Evolutionary conservation across 169 alveolate genomes (phyloP).

Genomic region (Ichthyophthirius multifiliis): DNA sequence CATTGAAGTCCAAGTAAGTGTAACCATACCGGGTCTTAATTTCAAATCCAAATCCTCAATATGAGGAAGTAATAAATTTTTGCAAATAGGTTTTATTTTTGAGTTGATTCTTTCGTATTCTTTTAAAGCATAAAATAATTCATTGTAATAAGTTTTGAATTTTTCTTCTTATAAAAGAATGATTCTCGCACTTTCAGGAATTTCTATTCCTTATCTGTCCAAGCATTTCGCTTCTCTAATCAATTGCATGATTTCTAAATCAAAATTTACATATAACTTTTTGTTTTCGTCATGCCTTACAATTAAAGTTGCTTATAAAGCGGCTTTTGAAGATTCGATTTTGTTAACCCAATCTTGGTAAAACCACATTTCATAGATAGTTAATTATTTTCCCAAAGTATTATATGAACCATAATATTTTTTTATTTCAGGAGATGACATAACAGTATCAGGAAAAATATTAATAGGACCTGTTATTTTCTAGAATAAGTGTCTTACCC

Average conservation of each 20-base stretch:
- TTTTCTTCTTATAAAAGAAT: conserved; percentile 92
- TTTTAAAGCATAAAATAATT: conserved; percentile 84
- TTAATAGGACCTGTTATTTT: conserved; percentile 91
- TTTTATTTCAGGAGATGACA: conserved; percentile 72
- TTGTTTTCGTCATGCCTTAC: conserved; percentile 89
- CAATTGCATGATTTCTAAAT: conserved; percentile 88
- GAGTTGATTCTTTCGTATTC: conserved; percentile 93
- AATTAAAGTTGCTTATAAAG: conserved; percentile 89
- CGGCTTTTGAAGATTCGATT: conserved; percentile 90
- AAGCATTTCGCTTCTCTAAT: conserved; percentile 94
- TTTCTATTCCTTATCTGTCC: conserved; percentile 91
- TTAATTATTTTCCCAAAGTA: conserved; percentile 83
- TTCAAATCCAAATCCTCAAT: conserved; percentile 87
- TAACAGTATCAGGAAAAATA: conserved; percentile 83
- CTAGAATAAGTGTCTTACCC: conserved; percentile 93
- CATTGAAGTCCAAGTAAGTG: conserved; percentile 92
- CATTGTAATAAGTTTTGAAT: conserved; percentile 90
- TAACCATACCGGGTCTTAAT: conserved; percentile 90
- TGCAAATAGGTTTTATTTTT: conserved; percentile 87
- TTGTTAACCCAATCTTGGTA: conserved; percentile 90
- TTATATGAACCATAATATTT: conserved; percentile 84
- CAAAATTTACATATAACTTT: conserved; percentile 90
- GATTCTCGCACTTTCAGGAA: conserved; percentile 94
- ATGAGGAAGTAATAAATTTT: conserved; percentile 88
- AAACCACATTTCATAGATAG: conserved; percentile 86